Conservation (phyloP, 2,329 filamentous ascomycete genomes). For the Diaporthe sp. region DNA sequence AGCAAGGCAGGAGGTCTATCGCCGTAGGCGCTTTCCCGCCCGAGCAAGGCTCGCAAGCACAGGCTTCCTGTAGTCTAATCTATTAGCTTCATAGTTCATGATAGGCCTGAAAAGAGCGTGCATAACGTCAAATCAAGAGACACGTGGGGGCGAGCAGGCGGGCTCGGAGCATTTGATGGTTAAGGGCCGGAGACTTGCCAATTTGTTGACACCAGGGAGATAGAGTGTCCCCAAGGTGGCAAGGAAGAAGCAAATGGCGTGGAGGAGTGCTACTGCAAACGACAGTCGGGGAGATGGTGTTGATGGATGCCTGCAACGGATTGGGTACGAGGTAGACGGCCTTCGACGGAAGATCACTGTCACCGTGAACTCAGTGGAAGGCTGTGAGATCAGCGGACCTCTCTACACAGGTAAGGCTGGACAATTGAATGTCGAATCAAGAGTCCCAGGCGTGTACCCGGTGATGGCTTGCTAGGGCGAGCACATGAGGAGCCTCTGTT, state of each 20-base stretch:
- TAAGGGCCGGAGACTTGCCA: constrained; percentile 35
- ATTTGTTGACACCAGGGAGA: constrained; percentile 29
- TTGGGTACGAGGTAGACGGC: constrained; percentile 54
- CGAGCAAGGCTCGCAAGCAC: constrained; percentile 6
- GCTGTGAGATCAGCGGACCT: constrained; percentile 28
- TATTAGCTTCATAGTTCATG: constrained; percentile 12
- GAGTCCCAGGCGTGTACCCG: constrained; percentile 36
- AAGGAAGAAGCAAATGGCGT: constrained; percentile 36
- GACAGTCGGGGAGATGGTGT: constrained; percentile 52
- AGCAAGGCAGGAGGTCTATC: constrained; percentile 27
- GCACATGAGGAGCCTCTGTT: constrained; percentile 34
- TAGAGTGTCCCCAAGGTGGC: constrained; percentile 26
- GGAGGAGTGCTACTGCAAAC: constrained; percentile 49
- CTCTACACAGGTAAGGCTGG: constrained; percentile 42
- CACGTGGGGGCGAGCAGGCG: neutral
- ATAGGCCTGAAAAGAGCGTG: neutral
- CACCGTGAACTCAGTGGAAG: constrained; percentile 55
- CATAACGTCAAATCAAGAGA: neutral
- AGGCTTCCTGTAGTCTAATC: neutral
- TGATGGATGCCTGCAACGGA: constrained; percentile 71
- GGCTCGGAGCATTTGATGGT: neutral
- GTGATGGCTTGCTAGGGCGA: constrained; percentile 33
- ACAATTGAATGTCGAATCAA: constrained; percentile 41
- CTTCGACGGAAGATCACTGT: constrained; percentile 58
- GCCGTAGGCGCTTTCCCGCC: neutral